Base-by-base conservation (phyloP, 345 rosid genomes). In the Ceriops zippeliana region DNA sequence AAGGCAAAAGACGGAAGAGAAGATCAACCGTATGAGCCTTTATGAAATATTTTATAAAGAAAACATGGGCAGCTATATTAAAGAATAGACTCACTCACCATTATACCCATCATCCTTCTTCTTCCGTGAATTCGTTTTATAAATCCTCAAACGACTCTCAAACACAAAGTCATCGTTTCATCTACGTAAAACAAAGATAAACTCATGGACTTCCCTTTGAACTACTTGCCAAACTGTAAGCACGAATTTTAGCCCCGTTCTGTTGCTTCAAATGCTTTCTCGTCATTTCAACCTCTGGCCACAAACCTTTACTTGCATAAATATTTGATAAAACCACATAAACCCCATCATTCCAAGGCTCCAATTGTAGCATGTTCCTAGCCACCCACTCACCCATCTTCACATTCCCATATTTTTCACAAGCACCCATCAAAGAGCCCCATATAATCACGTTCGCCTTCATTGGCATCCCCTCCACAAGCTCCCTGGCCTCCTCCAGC, bases 391-490 rank as follows among this genome's bases (percentile, higher is more conserved):
- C 96, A 27, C 86, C 97, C 82, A 84, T 84, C 76, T 84, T 75
- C 73, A 86, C 95, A 56, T 87, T 81, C 70, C 87, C 92, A 76
- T 79, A 80, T 75, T 85, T 90, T 88, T 93, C 98, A 70, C 96
- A 90, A 49, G 89, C 98, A 71, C 97, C 93, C 86, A 90, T 80
- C 86, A 90, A 79, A 78, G 93, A 85, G 58, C 98, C 98, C 84
- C 90, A 89, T 21, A 89, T 83, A 19, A 86, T 85, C 60, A 81
- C 87, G 61, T 83, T 93, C 17, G 98, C 76, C 81, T 65, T 80
- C 95, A 93, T 80, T 20, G 96, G 90, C 96, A 93, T 90, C 60
- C 62, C 85, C 76, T 89, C 91, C 54, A 89, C 84, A 62, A 84
- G 71, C 74, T 67, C 77, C 69, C 82, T 86, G 2, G 97, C 96